Evolutionary conservation across 169 alveolate species (phyloP).

Genomic region (Plasmodium vivax): DNA sequence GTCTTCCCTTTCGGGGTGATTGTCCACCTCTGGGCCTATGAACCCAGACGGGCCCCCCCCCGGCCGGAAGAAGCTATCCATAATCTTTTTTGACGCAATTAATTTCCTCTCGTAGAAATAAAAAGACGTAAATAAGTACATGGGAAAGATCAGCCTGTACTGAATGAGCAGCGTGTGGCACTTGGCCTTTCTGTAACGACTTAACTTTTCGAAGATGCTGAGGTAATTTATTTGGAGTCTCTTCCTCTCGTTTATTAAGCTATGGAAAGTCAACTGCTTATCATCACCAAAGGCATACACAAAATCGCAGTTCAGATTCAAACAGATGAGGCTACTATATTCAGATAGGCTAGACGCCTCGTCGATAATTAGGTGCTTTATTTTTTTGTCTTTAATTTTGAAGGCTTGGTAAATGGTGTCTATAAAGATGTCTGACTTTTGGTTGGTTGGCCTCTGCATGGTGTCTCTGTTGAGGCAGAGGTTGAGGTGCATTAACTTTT

Average conservation of each 20-base stretch:
- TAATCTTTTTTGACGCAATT: constrained; percentile 58
- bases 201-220: constrained; percentile 61
- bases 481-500: constrained; percentile 23
- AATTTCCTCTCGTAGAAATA: constrained; percentile 61
- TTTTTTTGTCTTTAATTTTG: constrained; percentile 56
- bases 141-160: constrained; percentile 60
- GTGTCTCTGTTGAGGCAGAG: constrained; percentile 37
- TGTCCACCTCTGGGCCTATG: background rate
- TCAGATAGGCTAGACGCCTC: constrained; percentile 71
- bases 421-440: constrained; percentile 58
- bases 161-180: constrained; percentile 31
- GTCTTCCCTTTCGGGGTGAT: background rate
- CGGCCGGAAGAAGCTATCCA: constrained; percentile 4
- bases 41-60: background rate
- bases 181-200: constrained; percentile 10
- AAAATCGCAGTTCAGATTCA: constrained; percentile 35
- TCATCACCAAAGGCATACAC: constrained; percentile 72
- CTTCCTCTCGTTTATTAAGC: constrained; percentile 41
- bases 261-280: constrained; percentile 54
- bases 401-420: constrained; percentile 71
- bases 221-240: constrained; percentile 62
- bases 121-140: constrained; percentile 64
- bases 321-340: constrained; percentile 43
- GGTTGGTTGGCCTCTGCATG: background rate
- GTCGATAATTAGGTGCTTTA: constrained; percentile 68